phyloP scores from a whole-genome alignment of 257 asterid species.

The Vinca minor region DNA sequence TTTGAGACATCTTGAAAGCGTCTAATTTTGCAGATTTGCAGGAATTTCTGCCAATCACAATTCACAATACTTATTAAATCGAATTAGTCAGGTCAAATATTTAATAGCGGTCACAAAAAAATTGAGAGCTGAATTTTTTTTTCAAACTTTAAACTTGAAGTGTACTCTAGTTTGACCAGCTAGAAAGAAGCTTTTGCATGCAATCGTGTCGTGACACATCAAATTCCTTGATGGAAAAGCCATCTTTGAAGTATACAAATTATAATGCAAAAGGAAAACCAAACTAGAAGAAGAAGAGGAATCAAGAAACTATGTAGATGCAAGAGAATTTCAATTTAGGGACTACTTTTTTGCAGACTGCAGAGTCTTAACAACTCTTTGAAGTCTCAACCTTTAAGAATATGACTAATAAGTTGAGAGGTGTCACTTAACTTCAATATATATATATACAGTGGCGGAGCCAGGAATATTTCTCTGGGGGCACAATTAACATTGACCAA shows the following conservation, averaged over 20 bases:
- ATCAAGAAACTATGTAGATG: no score
- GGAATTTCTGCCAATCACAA: no score
- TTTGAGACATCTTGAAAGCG: no score
- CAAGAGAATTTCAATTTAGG: slow-evolving; percentile 11
- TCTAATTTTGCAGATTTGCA: no score
- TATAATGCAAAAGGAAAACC: neutral
- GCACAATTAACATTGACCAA: no score
- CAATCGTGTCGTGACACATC: slow-evolving; percentile 9
- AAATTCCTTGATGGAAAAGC: slow-evolving; percentile 20
- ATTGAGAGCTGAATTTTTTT: neutral
- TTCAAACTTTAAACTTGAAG: neutral
- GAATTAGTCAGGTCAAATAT: slow-evolving; percentile 1
- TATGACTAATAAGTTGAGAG: slow-evolving; percentile 15
- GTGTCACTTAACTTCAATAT: slow-evolving; percentile 27
- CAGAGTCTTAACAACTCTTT: slow-evolving; percentile 35
- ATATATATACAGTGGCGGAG: no score
- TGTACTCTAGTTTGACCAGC: slow-evolving; percentile 18
- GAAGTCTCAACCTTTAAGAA: slow-evolving; percentile 20
- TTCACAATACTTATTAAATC: neutral
- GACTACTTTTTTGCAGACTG: slow-evolving; percentile 15
- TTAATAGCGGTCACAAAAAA: neutral
- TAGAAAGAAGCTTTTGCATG: slow-evolving; percentile 3
- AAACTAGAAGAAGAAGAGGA: no score
- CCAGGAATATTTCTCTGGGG: no score
- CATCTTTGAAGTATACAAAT: no score